Evolutionary conservation across 768 basidiomycete species (phyloP).

Genomic region (Lactarius deliciosus): DNA sequence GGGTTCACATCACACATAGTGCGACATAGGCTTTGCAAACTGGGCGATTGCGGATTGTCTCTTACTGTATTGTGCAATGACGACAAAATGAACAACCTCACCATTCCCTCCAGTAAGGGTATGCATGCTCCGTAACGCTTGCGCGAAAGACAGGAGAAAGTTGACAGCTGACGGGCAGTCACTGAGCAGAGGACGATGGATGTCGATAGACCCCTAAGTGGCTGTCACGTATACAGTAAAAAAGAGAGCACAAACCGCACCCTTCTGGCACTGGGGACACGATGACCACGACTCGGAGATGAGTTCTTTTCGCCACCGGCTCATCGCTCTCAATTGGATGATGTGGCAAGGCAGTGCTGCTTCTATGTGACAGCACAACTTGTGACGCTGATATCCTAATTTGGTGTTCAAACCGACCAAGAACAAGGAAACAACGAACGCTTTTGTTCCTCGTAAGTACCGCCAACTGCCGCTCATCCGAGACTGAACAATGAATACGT

Average conservation of each 20-base stretch:
- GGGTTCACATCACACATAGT: too few species aligned
- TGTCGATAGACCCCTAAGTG: too few species aligned
- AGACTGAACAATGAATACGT: slow-evolving; percentile 2
- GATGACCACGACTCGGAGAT: neutral
- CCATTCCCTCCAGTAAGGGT: too few species aligned
- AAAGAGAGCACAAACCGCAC: neutral
- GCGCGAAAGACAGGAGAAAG: too few species aligned
- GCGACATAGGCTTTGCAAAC: too few species aligned
- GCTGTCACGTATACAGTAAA: too few species aligned
- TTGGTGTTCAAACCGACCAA: neutral
- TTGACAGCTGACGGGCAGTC: too few species aligned
- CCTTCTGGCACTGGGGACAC: neutral
- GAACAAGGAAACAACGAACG: neutral
- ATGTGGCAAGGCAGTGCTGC: neutral
- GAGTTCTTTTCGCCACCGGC: neutral
- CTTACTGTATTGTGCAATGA: too few species aligned
- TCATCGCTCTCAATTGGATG: neutral
- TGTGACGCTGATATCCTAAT: neutral
- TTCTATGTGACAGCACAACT: neutral
- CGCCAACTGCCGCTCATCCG: neutral
- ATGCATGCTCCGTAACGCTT: neutral
- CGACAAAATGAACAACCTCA: too few species aligned
- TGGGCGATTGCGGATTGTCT: too few species aligned
- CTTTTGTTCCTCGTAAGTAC: slow-evolving; percentile 14
- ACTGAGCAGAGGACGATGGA: too few species aligned